A percentile compares a stretch with the other conserved stretches of the same genome.
Conservation (phyloP, 2,329 filamentous ascomycete genomes). For the Aspergillus brunneoviolaceus region DNA sequence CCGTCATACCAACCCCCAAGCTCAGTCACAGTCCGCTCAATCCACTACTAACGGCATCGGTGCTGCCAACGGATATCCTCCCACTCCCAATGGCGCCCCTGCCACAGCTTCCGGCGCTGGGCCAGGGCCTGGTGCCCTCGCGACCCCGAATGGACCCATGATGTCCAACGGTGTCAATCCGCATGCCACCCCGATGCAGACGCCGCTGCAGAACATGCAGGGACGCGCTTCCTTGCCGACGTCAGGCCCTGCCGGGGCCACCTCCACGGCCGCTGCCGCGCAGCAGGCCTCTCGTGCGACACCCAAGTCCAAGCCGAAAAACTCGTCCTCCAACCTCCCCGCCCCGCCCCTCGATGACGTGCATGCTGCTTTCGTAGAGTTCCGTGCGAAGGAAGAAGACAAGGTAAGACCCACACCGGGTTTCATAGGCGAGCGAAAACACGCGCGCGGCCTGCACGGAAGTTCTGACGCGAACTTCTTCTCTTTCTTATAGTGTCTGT, state of each 20-base stretch:
- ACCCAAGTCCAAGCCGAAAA: constrained; percentile 41
- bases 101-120: constrained; percentile 34
- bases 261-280: constrained; percentile 31
- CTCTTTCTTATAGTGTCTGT: constrained; percentile 40
- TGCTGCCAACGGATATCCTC: constrained; percentile 44
- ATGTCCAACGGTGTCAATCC: constrained; percentile 47
- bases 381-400: constrained; percentile 48
- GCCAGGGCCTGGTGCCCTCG: constrained; percentile 35
- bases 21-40: constrained; percentile 39
- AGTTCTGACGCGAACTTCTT: constrained; percentile 2
- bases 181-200: constrained; percentile 45
- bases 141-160: constrained; percentile 44
- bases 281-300: constrained; percentile 38
- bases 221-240: constrained; percentile 43
- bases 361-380: constrained; percentile 51
- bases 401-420: constrained; percentile 33
- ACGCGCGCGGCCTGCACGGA: not conserved
- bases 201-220: constrained; percentile 41
- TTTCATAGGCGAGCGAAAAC: not conserved
- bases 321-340: constrained; percentile 42
- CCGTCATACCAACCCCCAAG: constrained; percentile 46
- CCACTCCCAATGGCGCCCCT: constrained; percentile 41
- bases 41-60: constrained; percentile 42
- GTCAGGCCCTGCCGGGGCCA: constrained; percentile 33
- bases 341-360: constrained; percentile 51